Base-by-base conservation (phyloP, 768 basidiomycete genomes). In the Boletus rex-veris region DNA sequence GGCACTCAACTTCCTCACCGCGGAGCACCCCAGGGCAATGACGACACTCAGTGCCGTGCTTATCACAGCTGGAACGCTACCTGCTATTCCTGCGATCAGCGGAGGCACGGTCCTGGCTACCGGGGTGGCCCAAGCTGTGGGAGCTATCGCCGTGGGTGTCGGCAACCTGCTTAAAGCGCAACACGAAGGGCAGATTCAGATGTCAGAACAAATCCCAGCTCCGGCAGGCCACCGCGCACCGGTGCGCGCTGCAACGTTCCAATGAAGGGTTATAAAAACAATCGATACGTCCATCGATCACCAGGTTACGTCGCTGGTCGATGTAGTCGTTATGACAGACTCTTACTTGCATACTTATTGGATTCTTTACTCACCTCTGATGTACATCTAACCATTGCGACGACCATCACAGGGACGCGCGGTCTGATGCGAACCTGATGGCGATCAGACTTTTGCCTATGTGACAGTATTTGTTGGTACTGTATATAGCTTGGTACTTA, bases 11-110 rank as follows among this genome's bases (percentile, higher is more conserved):
- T 86, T 79, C 71, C 80, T 91, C 49, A 81, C 82, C 10, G 79
- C 75, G 55, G 89, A 90, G 60, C 88, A 91, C 60, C 89, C 89
- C 10, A 85, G 85, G 65, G 80, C 75, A 6, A 83, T 89, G 85
- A 84, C 80, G 56, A 79, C 87, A 33, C 67, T 90, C 48, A 86
- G 86, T 58, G 88, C 88, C 7, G 82, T 91, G 48, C 79, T 91
- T 54, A 87, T 91, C 64, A 88, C 88, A 3, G 85, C 85, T 31
- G 89, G 88, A 35, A 83, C 85, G 31, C 75, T 91, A 40, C 88
- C 88, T 1, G 72, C 86, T 0, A 79, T 90, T 31, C 88, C 88
- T 19, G 86, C 78, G 3, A 80, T 90, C 63, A 76, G 75, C 45
- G 87, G 88, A 19, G 88, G 88, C 10, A 84, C 85, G 0, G 74